Evolutionary conservation across 495 filamentous ascomycete species (phyloP).

Genomic region (Halenospora varia): DNA sequence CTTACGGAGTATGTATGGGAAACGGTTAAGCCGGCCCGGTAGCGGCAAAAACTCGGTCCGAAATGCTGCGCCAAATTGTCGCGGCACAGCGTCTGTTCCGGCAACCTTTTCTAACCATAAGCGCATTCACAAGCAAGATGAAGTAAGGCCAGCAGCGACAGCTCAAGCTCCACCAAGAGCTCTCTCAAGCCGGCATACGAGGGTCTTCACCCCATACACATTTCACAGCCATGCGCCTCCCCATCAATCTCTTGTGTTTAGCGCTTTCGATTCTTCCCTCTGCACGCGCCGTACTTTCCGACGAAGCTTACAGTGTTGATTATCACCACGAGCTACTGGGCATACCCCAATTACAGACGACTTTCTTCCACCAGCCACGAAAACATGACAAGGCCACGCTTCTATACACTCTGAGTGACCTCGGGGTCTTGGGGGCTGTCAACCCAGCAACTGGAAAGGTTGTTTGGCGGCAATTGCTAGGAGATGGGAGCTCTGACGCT

Average conservation of each 20-base stretch:
- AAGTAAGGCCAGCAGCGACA: no score
- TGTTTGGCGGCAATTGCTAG: constrained; percentile 78
- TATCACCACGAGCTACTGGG: constrained; percentile 91
- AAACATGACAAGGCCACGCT: constrained; percentile 78
- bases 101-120: no score
- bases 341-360: constrained; percentile 71
- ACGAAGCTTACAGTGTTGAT: constrained; percentile 90
- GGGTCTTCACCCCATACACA: no score
- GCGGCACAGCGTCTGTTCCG: no score
- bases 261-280: constrained; percentile 28
- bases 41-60: no score
- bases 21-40: no score
- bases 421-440: constrained; percentile 76
- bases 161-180: no score
- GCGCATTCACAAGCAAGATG: no score
- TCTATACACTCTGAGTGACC: constrained; percentile 84
- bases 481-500: constrained; percentile 28
- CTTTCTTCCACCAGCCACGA: constrained; percentile 90
- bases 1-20: no score
- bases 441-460: constrained; percentile 82
- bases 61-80: no score
- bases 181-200: no score
- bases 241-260: constrained; percentile 20
- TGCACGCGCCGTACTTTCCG: constrained; percentile 69
- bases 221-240: constrained; percentile 18